Evolutionary conservation across 495 filamentous ascomycete species (phyloP).

Genomic region (Viridothelium virens): DNA sequence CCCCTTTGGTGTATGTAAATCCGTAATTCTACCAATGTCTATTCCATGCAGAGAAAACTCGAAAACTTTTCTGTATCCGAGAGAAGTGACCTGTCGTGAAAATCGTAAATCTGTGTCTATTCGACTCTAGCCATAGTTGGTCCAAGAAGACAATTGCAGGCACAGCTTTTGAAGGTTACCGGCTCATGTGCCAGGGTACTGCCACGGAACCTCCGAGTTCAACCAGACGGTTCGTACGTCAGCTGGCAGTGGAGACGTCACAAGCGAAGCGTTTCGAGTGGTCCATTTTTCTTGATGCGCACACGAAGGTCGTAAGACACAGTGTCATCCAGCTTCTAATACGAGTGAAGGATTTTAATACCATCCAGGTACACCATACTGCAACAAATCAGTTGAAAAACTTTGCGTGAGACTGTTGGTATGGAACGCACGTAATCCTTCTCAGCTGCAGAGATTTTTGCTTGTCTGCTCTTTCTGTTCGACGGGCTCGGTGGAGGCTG

Average conservation of each 20-base stretch:
- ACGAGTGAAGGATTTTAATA: not conserved
- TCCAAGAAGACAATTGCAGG: too few species aligned
- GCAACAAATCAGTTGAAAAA: not conserved
- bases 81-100: not conserved
- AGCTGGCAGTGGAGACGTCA: too few species aligned
- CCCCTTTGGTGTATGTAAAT: not conserved
- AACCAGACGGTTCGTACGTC: too few species aligned
- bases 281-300: too few species aligned
- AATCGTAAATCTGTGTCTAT: not conserved
- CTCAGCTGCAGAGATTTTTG: not conserved
- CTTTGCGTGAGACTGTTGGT: not conserved
- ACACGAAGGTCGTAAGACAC: too few species aligned
- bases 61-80: not conserved
- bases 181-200: too few species aligned
- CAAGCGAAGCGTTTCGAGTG: too few species aligned
- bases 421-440: not conserved
- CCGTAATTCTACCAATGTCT: not conserved
- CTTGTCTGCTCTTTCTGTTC: not conserved
- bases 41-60: not conserved
- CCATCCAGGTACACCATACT: constrained; percentile 14
- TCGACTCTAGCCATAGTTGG: not conserved
- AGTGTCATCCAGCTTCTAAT: too few species aligned
- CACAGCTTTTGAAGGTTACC: too few species aligned
- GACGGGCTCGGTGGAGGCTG: constrained; percentile 14
- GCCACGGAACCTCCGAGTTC: too few species aligned